Evolutionary conservation across 169 alveolate species (phyloP).

Genomic region (Toxoplasma gondii): DNA sequence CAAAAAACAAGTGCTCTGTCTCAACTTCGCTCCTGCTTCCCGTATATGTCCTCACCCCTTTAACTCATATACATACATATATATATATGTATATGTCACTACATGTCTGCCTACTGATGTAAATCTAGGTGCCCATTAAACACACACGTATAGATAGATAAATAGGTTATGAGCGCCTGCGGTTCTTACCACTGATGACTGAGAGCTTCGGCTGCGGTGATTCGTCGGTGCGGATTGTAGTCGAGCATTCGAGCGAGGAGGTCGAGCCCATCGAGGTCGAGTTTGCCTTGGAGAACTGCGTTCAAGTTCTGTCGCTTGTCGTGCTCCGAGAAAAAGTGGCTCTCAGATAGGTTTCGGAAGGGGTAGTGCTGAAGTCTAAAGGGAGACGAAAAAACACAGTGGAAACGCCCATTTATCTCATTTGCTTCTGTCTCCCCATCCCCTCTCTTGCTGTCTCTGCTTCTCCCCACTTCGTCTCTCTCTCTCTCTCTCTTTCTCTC

Average conservation of each 20-base stretch:
- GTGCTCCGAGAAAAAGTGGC: conserved; percentile 67
- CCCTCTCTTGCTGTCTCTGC: neutral
- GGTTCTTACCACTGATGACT: conserved; percentile 90
- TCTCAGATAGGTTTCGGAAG: conserved; percentile 54
- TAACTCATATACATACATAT: no score
- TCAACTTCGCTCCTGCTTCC: neutral
- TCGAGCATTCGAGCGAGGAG: conserved; percentile 90
- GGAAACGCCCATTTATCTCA: neutral
- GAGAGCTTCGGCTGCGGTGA: conserved; percentile 95
- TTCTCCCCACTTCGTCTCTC: neutral
- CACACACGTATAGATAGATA: neutral
- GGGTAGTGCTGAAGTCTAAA: conserved; percentile 66
- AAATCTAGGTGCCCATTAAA: neutral
- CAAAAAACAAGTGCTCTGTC: neutral
- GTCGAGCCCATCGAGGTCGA: conserved; percentile 72
- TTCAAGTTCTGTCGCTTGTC: conserved; percentile 59
- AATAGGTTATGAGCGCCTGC: neutral
- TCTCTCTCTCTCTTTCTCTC: no score
- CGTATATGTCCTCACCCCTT: neutral
- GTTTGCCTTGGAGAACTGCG: conserved; percentile 60
- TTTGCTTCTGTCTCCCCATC: neutral
- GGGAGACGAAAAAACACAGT: neutral
- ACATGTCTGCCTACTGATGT: neutral
- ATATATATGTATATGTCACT: no score
- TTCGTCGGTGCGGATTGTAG: conserved; percentile 93